Evolutionary conservation across 148 eudicot species (phyloP), one percentile per base, ranked within the genome.

Genomic region (Chenopodium formosanum): DNA sequence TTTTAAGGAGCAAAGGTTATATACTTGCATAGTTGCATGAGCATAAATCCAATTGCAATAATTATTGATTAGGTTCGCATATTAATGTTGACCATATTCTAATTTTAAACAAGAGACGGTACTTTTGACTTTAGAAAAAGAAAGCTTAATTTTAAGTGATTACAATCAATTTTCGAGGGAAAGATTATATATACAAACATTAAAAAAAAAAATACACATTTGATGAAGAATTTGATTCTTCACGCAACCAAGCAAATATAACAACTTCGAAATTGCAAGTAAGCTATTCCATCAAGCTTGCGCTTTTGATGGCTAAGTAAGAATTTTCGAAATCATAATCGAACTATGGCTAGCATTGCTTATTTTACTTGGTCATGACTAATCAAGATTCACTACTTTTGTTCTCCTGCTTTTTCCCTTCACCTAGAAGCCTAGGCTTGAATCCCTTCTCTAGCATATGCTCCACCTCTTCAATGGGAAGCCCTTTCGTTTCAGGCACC

Each of bases 401-500:
- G 23, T 22, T 77, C 2, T 79, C 80, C 27, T 85, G 83, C 17
- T 77, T 72, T 46, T 81, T 83, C 27, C 25, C 78, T 16, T 40
- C 74, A 32, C 81, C 78, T 70, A 86, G 79, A 17, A 89, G 12
- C 52, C 80, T 84, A 11, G 94, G 97, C 85, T 67, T 90, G 58
- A 83, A 91, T 10, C 98, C 95, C 77, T 86, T 89, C 31, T 91
- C 87, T 1, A 95, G 87, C 97, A 94, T 90, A 87, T 87, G 87
- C 86, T 94, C 98, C 1, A 93, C 91, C 64, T 94, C 94, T 85
- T 93, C 98, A 69, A 95, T 88, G 20, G 89, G 93, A 47, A 94
- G n/a, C 7, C 95, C 98, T 86, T 94, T 94, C 19, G 97, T 95
- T 83, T 95, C 97, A 0, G 97, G 98, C 37, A 93, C 97, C 72